Percentiles rank a stretch among this genome's conserved stretches.
phyloP scores from a whole-genome alignment of 2,329 filamentous ascomycete genomes.

The Onygenales sp. region DNA sequence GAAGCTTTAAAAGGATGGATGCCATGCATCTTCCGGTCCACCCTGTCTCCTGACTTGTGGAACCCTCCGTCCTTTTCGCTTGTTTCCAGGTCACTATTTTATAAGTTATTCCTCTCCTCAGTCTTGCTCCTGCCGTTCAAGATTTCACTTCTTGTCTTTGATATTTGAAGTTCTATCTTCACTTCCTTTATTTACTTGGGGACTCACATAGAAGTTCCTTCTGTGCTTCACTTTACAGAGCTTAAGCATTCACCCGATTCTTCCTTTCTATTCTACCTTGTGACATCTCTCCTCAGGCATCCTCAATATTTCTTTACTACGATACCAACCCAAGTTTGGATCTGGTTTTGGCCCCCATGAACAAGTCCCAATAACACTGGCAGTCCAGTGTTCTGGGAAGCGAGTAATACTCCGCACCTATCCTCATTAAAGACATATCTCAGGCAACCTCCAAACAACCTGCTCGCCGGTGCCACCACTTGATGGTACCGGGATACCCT shows the following conservation, averaged over 20 bases:
- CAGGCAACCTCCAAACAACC: not conserved
- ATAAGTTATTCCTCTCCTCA: not conserved
- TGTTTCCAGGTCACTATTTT: not conserved
- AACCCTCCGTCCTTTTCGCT: not conserved
- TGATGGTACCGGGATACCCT: not conserved
- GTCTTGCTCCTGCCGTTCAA: not conserved
- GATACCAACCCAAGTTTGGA: not conserved
- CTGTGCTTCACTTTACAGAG: too few relatives aligned
- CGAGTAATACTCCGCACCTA: not conserved
- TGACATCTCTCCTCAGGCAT: not conserved
- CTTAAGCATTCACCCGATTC: too few relatives aligned
- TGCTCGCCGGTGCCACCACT: not conserved
- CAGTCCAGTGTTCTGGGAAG: not conserved
- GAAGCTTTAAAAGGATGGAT: conserved; percentile 13
- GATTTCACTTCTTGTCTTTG: too few relatives aligned
- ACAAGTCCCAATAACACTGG: not conserved
- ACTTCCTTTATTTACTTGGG: too few relatives aligned
- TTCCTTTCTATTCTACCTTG: too few relatives aligned
- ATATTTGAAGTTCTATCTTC: too few relatives aligned
- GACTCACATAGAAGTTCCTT: too few relatives aligned
- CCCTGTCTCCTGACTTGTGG: not conserved
- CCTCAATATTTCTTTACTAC: not conserved
- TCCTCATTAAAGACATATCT: not conserved
- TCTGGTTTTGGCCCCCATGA: not conserved
- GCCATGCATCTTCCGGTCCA: conserved; percentile 10